These are phyloP conservation scores for Rhizoclosmatium sp. DNA, from an alignment of 192 early-diverging fungal species.

Conservation along the genomic window DNA sequence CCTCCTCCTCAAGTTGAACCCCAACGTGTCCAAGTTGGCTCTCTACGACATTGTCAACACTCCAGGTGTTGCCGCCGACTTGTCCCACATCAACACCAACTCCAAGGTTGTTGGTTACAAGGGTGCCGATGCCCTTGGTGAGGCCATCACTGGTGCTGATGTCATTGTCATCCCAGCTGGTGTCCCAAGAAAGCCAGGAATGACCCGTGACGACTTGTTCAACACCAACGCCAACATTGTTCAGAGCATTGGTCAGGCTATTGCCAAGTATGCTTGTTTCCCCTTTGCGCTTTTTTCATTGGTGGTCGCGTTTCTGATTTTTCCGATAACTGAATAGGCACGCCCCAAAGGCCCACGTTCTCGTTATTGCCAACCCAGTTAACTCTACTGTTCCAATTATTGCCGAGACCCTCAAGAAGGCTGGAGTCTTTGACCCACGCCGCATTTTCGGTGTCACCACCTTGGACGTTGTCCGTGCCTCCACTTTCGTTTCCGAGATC, in stretches of 20 bases:
- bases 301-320: not conserved
- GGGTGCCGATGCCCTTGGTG: slow-evolving; percentile 59
- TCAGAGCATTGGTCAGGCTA: slow-evolving; percentile 59
- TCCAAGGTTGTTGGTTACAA: slow-evolving; percentile 64
- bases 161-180: slow-evolving; percentile 72
- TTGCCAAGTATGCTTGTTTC: slow-evolving; percentile 58
- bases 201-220: slow-evolving; percentile 76
- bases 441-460: slow-evolving; percentile 94
- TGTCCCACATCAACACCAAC: slow-evolving; percentile 72
- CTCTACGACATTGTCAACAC: slow-evolving; percentile 73
- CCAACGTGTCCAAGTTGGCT: slow-evolving; percentile 61
- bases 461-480: slow-evolving; percentile 93
- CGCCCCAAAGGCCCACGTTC: slow-evolving; percentile 85
- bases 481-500: slow-evolving; percentile 85
- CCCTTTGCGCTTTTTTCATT: not conserved
- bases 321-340: slow-evolving; percentile 46
- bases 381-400: slow-evolving; percentile 98
- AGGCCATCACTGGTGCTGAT: slow-evolving; percentile 59
- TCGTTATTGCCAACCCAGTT: slow-evolving; percentile 97
- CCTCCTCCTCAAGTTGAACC: slow-evolving; percentile 67
- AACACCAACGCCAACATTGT: slow-evolving; percentile 76
- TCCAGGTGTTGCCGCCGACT: slow-evolving; percentile 70
- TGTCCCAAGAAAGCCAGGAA: slow-evolving; percentile 73
- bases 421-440: slow-evolving; percentile 85
- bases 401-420: slow-evolving; percentile 92